Base-by-base conservation (phyloP, 257 asterid species). In the Nicotiana benthamiana region DNA sequence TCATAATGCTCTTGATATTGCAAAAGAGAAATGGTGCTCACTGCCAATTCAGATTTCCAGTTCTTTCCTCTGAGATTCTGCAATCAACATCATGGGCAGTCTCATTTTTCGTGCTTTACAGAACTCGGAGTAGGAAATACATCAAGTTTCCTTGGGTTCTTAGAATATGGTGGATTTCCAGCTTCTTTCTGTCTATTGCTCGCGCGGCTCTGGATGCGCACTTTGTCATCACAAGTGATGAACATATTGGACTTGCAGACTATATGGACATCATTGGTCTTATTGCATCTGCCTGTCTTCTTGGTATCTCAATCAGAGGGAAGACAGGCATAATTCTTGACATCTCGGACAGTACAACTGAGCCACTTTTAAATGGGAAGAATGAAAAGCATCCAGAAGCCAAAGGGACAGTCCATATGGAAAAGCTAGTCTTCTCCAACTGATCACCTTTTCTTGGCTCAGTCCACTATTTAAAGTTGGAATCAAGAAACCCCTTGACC, bases 361-460 rank as follows among this genome's bases (percentile, higher is more conserved):
- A 87, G 24, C 94, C 97, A 7, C 94, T 95, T 67, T 90, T 95
- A 57, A 79, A 85, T 81, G 97, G 88, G 2, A 90, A 90, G 63
- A 53, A 68, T 27, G 91, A 88, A 61, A 89, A 83, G 86, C 75
- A 24, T 72, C 51, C 75, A 46, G 86, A 84, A 68, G 85, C 34
- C 59, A 83, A 85, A 84, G 85, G 80, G 97, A 90, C 18, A 87
- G 87, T 74, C 93, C 89, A 65, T 95, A 93, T 77, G 97, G 95
- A 67, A 90, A 80, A 59, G 94, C 99, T 81, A 89, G 87, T 32
- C 86, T 95, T 82, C 9, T 90, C 68, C 98, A 95, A 81, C 86
- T 89, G 28, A 89, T 95, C 57, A 95, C 99, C 22, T 93, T 95
- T 78, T 93, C 99, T 70, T 95, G 99, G 98, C 94, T 95, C 67